Percentiles rank a stretch among this genome's conserved stretches.
phyloP scores from a whole-genome alignment of 768 basidiomycete species.

The Pisolithus microcarpus region DNA sequence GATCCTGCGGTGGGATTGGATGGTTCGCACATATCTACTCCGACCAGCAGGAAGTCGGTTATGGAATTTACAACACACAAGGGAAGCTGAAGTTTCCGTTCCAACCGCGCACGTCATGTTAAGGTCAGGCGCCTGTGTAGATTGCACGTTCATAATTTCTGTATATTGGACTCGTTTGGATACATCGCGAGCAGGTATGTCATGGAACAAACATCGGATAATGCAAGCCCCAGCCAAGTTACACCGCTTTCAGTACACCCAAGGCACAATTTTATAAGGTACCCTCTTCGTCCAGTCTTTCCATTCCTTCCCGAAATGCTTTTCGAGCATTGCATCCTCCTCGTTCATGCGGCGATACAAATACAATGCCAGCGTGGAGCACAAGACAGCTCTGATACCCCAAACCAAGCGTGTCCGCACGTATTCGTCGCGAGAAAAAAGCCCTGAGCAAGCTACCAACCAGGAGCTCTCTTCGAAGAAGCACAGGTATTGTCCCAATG shows the following conservation, averaged over 20 bases:
- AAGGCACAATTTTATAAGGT: slow-evolving; percentile 17
- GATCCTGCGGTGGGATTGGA: slow-evolving; percentile 56
- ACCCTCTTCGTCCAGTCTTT: slow-evolving; percentile 17
- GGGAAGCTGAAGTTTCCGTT: slow-evolving; percentile 57
- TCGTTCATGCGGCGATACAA: slow-evolving; percentile 13
- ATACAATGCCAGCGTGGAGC: neutral
- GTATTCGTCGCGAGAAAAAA: slow-evolving; percentile 1
- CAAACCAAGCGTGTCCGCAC: neutral
- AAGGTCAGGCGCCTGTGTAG: too few relatives aligned
- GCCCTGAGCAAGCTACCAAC: slow-evolving; percentile 2
- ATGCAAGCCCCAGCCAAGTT: too few relatives aligned
- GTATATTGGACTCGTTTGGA: neutral
- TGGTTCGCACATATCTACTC: slow-evolving; percentile 83
- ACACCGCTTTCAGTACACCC: neutral
- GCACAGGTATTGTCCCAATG: slow-evolving; percentile 2
- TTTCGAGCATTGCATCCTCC: slow-evolving; percentile 25
- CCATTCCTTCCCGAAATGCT: slow-evolving; percentile 22
- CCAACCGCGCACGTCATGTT: slow-evolving; percentile 57
- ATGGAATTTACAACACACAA: slow-evolving; percentile 52
- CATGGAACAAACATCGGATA: too few relatives aligned
- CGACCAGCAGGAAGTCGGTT: slow-evolving; percentile 58
- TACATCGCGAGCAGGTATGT: too few relatives aligned
- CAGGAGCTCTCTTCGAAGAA: slow-evolving; percentile 4
- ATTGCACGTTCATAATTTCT: neutral
- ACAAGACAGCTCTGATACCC: neutral